Evolutionary conservation across 495 filamentous ascomycete genomes (phyloP).

Genomic region (Glutinoglossum americanum): DNA sequence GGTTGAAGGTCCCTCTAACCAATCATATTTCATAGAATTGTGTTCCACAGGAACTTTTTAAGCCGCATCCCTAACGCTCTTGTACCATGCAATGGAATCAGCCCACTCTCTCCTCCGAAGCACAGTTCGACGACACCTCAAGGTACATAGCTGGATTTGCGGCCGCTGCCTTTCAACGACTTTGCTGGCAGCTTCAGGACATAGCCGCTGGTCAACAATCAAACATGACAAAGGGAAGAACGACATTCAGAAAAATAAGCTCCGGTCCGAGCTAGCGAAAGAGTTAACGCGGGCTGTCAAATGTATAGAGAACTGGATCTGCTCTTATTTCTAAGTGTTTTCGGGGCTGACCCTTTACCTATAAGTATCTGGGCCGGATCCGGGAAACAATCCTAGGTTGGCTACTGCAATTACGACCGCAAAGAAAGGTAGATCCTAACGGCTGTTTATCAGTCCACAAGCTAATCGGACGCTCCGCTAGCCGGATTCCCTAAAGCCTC

Average conservation of each 20-base stretch:
- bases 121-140: neutral
- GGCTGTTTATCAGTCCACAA: neutral
- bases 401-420: conserved; percentile 48
- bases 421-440: conserved; percentile 41
- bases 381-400: conserved; percentile 50
- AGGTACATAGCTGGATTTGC: neutral
- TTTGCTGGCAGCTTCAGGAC: conserved; percentile 35
- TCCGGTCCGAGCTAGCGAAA: conserved; percentile 25
- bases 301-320: conserved; percentile 16
- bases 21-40: neutral
- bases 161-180: conserved; percentile 29
- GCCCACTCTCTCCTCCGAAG: neutral
- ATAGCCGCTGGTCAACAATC: conserved; percentile 89
- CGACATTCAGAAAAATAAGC: conserved; percentile 39
- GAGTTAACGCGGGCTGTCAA: conserved; percentile 34
- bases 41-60: neutral
- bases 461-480: conserved; percentile 10
- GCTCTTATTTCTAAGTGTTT: neutral
- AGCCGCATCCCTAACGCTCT: neutral
- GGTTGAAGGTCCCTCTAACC: neutral
- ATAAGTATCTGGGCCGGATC: conserved; percentile 45
- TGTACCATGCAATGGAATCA: neutral
- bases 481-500: conserved; percentile 59
- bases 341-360: neutral
- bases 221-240: conserved; percentile 76